Conservation (phyloP, 768 basidiomycete species). For the Suillus discolor region DNA sequence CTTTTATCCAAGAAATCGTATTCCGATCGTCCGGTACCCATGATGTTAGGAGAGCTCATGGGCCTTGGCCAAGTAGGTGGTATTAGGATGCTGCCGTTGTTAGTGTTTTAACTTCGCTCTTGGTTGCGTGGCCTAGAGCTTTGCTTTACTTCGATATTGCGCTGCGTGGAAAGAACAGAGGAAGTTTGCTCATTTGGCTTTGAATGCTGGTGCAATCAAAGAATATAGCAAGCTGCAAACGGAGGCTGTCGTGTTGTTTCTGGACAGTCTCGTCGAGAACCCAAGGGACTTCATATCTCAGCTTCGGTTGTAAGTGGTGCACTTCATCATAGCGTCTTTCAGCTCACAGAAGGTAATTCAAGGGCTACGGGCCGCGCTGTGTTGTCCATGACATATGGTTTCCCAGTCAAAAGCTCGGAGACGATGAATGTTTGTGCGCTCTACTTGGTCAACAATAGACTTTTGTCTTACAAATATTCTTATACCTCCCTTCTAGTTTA, state of each 20-base stretch:
- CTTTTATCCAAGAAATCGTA: conserved; percentile 33
- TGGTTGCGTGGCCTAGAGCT: background rate
- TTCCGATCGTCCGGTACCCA: conserved; percentile 10
- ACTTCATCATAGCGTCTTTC: background rate
- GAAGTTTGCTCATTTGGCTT: conserved; percentile 9
- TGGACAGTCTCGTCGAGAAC: conserved; percentile 7
- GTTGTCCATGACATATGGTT: conserved; percentile 12
- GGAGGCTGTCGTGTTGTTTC: conserved; percentile 1
- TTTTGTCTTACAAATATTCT: background rate
- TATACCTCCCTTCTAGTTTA: conserved; percentile 2
- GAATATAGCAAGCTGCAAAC: conserved; percentile 4
- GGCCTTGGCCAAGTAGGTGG: background rate
- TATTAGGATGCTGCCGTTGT: too few species aligned
- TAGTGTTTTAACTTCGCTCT: background rate
- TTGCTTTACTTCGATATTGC: conserved; percentile 17
- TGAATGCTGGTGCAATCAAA: conserved; percentile 6
- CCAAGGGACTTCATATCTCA: conserved; percentile 3
- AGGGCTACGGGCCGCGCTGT: conserved; percentile 9
- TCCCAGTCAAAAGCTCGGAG: conserved; percentile 6
- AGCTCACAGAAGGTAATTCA: background rate
- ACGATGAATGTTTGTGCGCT: background rate
- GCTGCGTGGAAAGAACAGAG: conserved; percentile 12
- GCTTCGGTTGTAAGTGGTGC: conserved; percentile 9
- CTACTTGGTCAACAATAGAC: background rate
- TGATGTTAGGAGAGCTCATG: conserved; percentile 7